Evolutionary conservation across 805 yeast species (phyloP).

Genomic region (Saccharomyces eubayanus): DNA sequence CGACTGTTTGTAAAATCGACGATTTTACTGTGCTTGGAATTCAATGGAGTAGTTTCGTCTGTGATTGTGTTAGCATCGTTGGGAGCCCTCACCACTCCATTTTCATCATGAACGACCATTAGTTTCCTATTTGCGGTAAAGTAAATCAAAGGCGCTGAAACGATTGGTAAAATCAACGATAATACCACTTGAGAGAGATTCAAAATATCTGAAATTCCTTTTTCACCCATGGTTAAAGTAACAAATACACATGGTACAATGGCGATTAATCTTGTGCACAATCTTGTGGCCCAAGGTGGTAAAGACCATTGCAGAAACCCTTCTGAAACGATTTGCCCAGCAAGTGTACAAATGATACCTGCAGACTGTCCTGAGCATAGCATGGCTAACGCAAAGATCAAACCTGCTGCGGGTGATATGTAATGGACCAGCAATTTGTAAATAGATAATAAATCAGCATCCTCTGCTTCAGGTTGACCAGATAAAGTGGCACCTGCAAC

Average conservation of each 20-base stretch:
- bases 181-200: slow-evolving; percentile 80
- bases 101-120: slow-evolving; percentile 47
- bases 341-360: slow-evolving; percentile 86
- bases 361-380: slow-evolving; percentile 91
- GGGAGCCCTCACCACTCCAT: slow-evolving; percentile 24
- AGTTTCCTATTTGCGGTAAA: slow-evolving; percentile 63
- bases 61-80: slow-evolving; percentile 5
- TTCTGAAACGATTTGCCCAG: slow-evolving; percentile 90
- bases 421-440: slow-evolving; percentile 61
- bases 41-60: slow-evolving; percentile 26
- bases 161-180: slow-evolving; percentile 73
- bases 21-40: slow-evolving; percentile 16
- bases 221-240: slow-evolving; percentile 65
- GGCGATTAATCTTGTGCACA: slow-evolving; percentile 76
- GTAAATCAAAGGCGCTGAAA: slow-evolving; percentile 78
- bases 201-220: slow-evolving; percentile 65
- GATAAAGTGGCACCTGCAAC: slow-evolving; percentile 84
- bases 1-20: slow-evolving; percentile 68
- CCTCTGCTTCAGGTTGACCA: slow-evolving; percentile 54
- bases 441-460: slow-evolving; percentile 77
- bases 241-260: slow-evolving; percentile 77
- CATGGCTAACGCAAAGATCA: slow-evolving; percentile 81
- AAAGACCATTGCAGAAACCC: slow-evolving; percentile 77
- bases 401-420: slow-evolving; percentile 78
- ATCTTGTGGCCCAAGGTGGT: slow-evolving; percentile 72